Base-by-base conservation (phyloP, 495 filamentous ascomycete genomes). In the Aspergillus asperescens region DNA sequence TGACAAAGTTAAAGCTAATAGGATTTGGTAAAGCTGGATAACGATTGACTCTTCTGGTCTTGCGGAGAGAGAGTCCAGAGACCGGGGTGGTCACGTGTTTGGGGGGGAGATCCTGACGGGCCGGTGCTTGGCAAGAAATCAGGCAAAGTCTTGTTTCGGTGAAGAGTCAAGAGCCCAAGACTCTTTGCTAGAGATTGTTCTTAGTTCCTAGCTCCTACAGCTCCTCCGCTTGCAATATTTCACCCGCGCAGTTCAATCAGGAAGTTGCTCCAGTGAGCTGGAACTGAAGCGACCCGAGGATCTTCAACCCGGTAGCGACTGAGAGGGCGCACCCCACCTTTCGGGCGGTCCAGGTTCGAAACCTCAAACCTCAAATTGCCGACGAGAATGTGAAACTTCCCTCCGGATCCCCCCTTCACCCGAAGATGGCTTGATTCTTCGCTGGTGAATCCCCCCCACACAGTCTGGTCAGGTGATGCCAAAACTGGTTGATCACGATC, bases 11-110 rank as follows among this genome's bases (percentile, higher is more conserved):
- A 9, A 24, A 29, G 19, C 19, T 35, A 16, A 47, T 22, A 5
- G 44, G 3, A 23, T n/a, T 28, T 47, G 8, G 44, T 23, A 23
- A 47, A 10, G 53, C 23, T 47, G 47, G 32, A 50, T 12, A 25
- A n/a, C 28, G 40, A 22, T 47, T n/a, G 35, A 54, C 35, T 31
- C 20, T 48, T 52, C 50, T 46, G 38, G 38, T 48, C 48, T 51
- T 62, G 60, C 60, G 60, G 56, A 59, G 51, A 47, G 42, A n/a
- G n/a, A n/a, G n/a, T 42, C 58, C 40, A 54, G 40, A 34, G 47
- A 38, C 48, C 42, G 52, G 57, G 53, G 57, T 54, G 55, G 65
- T 66, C 62, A 65, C 63, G 65, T 66, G 65, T 60, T n/a, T n/a
- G n/a, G 56, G 58, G 48, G 60, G 57, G 56, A 18, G 43, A 39